Evolutionary conservation across 345 rosid species (phyloP), one percentile per base, ranked within the genome.

Genomic region (Zanthoxylum bungeanum): DNA sequence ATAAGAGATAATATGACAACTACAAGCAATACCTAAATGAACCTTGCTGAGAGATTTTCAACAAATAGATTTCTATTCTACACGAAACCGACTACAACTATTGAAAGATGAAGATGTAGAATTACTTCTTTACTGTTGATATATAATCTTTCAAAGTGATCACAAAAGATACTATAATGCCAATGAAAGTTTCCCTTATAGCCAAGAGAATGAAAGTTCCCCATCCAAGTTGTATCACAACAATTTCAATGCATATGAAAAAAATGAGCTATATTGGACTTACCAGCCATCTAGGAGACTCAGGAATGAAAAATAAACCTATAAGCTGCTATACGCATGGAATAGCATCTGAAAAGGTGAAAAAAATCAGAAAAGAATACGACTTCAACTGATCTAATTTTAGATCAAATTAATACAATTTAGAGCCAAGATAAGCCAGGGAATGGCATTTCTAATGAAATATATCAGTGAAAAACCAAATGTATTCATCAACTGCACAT

Each of bases 211-310:
- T n/a, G n/a, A n/a, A n/a, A n/a, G n/a, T n/a, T n/a, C n/a, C n/a
- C n/a, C n/a, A n/a, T n/a, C n/a, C n/a, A n/a, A n/a, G n/a, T n/a
- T n/a, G n/a, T n/a, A n/a, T n/a, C n/a, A n/a, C n/a, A 30, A 84
- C 89, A 46, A 58, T 37, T 68, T 81, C 84, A n/a, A n/a, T 69
- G 82, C 83, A 90, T 81, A 80, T 22, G 44, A 14, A 74, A 21
- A 1, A 21, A 19, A 4, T 9, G 14, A 7, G 21, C 2, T 42
- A n/a, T 34, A 30, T 40, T 12, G 34, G 49, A 72, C 84, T 77
- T 47, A 85, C 86, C 82, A 83, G 76, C 86, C 85, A 85, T 71
- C 89, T 79, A 34, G 89, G 89, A 33, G 89, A 85, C 71, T 85
- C 89, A 1, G 89, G 84, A 60, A 83, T 67, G 73, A 83, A 81